Base-by-base conservation (phyloP, 768 basidiomycete species). In the Symmetrospora coprosmae region DNA sequence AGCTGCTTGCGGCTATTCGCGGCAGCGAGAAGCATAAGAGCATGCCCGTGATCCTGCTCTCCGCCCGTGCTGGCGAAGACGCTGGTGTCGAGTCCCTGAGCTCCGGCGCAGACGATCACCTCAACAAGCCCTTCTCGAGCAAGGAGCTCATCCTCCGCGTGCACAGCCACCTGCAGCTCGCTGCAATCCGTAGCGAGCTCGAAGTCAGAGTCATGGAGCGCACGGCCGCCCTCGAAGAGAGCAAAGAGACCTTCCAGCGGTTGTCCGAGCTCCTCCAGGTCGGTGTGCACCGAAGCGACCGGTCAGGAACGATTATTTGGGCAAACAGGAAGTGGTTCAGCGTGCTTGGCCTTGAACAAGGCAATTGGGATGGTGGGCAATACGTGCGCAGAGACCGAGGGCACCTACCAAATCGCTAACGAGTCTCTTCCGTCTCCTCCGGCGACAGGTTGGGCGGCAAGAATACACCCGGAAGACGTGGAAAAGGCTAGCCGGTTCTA, bases 51-150 rank as follows among this genome's bases (percentile, higher is more conserved):
- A 64, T 64, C 19, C 21, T 64, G 13, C 23, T 64, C 2, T 60
- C 62, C 11, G 62, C 62, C 11, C 50, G 62, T 34, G 62, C 62
- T 43, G 62, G 62, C 17, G 62, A 59, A 27, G 62, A 64, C n/a
- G 58, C 56, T 16, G 28, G 45, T 7, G 48, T 64, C 19, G 62
- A 64, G 28, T 31, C 28, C 2, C 46, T 64, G 27, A 27, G 33
- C 13, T 45, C 47, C 2, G 62, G 62, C 23, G 62, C 62, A 3
- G 62, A 64, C 25, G 49, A 60, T 27, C 49, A 51, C 50, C 46
- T 60, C 38, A 51, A 23, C 39, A 62, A 63, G 45, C 62, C 62
- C 11, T 63, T 63, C 46, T 59, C 62, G 11, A 59, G 58, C 1
- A 59, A 59, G 19, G 62, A 63, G 46, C 55, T 63, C 30, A 41